Evolutionary conservation across 2,329 filamentous ascomycete species (phyloP).

Genomic region (Pyrenophora seminiperda): DNA sequence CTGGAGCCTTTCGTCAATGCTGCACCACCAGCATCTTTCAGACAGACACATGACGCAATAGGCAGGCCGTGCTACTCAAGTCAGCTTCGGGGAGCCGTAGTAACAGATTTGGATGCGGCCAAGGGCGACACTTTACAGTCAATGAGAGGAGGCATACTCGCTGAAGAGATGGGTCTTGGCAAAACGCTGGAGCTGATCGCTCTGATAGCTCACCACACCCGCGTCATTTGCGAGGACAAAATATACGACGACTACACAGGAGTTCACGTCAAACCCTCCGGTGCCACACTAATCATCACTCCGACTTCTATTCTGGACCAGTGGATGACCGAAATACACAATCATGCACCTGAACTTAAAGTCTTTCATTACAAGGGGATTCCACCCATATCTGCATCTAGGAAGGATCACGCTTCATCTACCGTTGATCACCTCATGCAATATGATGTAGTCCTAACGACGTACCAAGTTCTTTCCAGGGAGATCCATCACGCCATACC

Average conservation of each 20-base stretch:
- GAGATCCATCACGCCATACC: conserved; percentile 79
- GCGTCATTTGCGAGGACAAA: conserved; percentile 30
- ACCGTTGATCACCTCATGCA: conserved; percentile 54
- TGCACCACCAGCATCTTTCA: conserved; percentile 54
- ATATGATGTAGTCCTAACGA: conserved; percentile 66
- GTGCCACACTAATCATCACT: conserved; percentile 67
- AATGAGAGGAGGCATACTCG: conserved; percentile 67
- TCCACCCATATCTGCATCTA: conserved; percentile 29
- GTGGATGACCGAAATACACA: conserved; percentile 65
- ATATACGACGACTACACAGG: conserved; percentile 51
- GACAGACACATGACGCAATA: conserved; percentile 51
- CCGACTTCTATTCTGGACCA: conserved; percentile 66
- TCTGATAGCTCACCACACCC: conserved; percentile 68
- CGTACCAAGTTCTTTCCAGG: conserved; percentile 71
- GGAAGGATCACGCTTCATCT: conserved; percentile 44
- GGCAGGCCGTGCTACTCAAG: conserved; percentile 62
- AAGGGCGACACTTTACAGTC: conserved; percentile 45
- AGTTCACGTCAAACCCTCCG: conserved; percentile 56
- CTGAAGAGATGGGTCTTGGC: conserved; percentile 83
- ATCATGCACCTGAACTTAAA: conserved; percentile 61
- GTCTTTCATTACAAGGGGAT: conserved; percentile 64
- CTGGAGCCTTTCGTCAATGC: conserved; percentile 18
- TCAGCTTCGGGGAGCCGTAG: conserved; percentile 65
- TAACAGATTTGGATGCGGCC: conserved; percentile 57
- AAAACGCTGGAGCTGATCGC: conserved; percentile 79